Conservation (phyloP, 169 alveolate genomes). For the Cryptosporidium ryanae region DNA sequence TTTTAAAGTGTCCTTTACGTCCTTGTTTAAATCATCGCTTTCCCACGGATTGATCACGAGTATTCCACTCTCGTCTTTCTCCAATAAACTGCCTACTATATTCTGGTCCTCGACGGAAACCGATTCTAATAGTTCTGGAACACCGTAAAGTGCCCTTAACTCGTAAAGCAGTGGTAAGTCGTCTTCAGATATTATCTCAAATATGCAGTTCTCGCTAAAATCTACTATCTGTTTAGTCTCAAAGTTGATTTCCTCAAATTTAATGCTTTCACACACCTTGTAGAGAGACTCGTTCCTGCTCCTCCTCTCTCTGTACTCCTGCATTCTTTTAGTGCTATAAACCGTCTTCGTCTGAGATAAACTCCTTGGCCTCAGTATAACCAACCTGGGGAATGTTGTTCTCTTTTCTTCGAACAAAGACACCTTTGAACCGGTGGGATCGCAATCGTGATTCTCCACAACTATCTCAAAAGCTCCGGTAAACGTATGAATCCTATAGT, state of each 20-base stretch:
- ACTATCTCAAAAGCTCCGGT: constrained; percentile 55
- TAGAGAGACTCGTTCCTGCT: neutral
- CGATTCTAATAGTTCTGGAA: constrained; percentile 53
- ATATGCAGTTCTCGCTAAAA: constrained; percentile 36
- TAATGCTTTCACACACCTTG: neutral
- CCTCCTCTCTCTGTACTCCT: constrained; percentile 11
- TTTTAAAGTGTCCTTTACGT: neutral
- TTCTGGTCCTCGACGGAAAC: constrained; percentile 17
- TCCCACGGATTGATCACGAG: constrained; percentile 63
- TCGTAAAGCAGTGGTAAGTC: constrained; percentile 36
- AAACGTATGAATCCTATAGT: constrained; percentile 61
- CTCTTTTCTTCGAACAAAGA: constrained; percentile 12
- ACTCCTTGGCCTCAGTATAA: constrained; percentile 45
- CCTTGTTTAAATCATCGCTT: neutral
- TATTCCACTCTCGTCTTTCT: constrained; percentile 62
- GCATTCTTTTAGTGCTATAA: neutral
- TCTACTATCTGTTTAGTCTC: constrained; percentile 27
- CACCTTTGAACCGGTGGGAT: neutral
- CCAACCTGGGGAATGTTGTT: constrained; percentile 39
- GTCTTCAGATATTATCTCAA: constrained; percentile 36
- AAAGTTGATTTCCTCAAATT: neutral
- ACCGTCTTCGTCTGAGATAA: neutral
- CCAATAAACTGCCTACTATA: constrained; percentile 32
- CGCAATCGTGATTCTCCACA: constrained; percentile 11
- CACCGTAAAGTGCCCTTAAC: constrained; percentile 56